Conservation (phyloP, 2,329 filamentous ascomycete genomes). For the Daldinia sp. region DNA sequence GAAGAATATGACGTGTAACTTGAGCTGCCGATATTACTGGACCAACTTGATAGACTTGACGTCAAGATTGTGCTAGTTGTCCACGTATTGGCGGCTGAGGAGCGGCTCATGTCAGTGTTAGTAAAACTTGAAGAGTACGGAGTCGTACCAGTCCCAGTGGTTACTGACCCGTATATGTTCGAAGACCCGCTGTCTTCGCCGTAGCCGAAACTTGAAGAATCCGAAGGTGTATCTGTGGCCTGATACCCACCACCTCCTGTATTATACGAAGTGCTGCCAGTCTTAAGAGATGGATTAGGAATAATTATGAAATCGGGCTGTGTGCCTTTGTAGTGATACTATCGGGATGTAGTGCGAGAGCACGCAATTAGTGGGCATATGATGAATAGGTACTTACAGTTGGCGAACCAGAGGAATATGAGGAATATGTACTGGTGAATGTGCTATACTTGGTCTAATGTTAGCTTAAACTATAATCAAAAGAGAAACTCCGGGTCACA, state of each 20-base stretch:
- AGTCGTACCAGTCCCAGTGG: slow-evolving; percentile 35
- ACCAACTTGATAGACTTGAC: slow-evolving; percentile 5
- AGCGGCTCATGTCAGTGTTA: slow-evolving; percentile 37
- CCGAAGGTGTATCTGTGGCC: slow-evolving; percentile 6
- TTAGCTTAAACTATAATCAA: slow-evolving; percentile 4
- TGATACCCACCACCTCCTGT: neutral
- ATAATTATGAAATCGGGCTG: too few species aligned
- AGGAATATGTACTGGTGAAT: neutral
- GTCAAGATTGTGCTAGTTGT: slow-evolving; percentile 14
- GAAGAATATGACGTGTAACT: neutral
- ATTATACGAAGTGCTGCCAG: neutral
- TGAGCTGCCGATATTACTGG: neutral
- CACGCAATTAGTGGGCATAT: neutral
- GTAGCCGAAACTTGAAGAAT: slow-evolving; percentile 9
- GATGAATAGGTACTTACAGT: slow-evolving; percentile 17
- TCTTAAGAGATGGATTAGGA: slow-evolving; percentile 1
- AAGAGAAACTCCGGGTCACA: neutral
- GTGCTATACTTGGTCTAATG: slow-evolving; percentile 10
- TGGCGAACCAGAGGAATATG: neutral
- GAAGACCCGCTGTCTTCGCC: slow-evolving; percentile 8
- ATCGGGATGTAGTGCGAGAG: neutral
- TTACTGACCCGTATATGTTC: slow-evolving; percentile 35
- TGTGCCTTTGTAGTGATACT: neutral
- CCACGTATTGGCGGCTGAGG: slow-evolving; percentile 25
- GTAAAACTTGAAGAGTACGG: slow-evolving; percentile 36